These are phyloP conservation scores for Claviceps pazoutovae DNA, from an alignment of 2,329 filamentous ascomycete genomes.

Conservation along the genomic window DNA sequence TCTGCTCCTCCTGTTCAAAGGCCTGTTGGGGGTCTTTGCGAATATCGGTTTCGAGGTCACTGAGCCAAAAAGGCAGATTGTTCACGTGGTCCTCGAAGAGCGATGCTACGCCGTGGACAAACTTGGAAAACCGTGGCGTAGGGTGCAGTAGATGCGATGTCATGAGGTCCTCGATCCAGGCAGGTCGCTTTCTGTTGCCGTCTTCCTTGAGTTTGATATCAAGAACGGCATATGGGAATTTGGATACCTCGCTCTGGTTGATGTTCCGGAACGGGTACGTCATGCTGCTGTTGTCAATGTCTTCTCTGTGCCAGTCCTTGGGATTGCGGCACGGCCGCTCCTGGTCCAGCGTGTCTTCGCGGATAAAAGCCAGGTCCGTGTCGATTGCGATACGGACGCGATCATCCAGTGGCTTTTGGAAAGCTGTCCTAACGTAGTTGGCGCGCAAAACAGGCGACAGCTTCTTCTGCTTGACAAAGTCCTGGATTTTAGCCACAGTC, in stretches of 20 bases:
- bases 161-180: conserved; percentile 89
- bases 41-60: conserved; percentile 84
- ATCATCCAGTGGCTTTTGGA: conserved; percentile 89
- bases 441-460: conserved; percentile 78
- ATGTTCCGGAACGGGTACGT: conserved; percentile 78
- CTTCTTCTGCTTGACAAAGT: conserved; percentile 61
- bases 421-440: conserved; percentile 87
- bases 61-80: conserved; percentile 90
- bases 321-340: conserved; percentile 83
- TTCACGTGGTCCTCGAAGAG: conserved; percentile 96
- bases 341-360: conserved; percentile 60
- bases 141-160: conserved; percentile 83
- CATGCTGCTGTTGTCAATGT: conserved; percentile 74
- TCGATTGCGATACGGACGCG: conserved; percentile 86
- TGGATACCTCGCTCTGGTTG: conserved; percentile 78
- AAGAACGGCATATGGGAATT: conserved; percentile 80
- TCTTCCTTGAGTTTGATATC: conserved; percentile 80
- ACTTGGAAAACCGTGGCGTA: conserved; percentile 87
- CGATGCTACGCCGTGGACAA: conserved; percentile 81
- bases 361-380: conserved; percentile 79
- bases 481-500: conserved; percentile 63
- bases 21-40: conserved; percentile 81
- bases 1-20: conserved; percentile 82
- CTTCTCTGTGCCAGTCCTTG: conserved; percentile 76
- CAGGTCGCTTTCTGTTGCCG: conserved; percentile 51